Base-by-base conservation (phyloP, 371 early-diverging fungal species). In the Gilbertella persicaria region DNA sequence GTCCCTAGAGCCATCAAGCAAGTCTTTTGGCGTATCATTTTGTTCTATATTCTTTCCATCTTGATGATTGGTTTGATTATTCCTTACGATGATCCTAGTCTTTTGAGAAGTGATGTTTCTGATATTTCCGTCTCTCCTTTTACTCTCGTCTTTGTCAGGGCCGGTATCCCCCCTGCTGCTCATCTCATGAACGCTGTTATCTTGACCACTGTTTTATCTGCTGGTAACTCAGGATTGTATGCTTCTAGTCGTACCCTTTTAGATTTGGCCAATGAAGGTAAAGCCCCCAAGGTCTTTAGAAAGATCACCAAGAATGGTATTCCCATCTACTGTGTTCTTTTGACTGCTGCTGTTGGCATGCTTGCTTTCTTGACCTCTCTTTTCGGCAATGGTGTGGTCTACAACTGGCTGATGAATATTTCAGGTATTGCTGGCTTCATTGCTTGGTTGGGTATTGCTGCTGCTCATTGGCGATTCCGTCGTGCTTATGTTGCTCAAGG, bases 391-490 rank as follows among this genome's bases (percentile, higher is more conserved):
- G 79, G 79, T 50, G 55, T 75, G 43, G 79, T 78, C 8, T 80
- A 77, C 38, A 63, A 56, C 28, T 62, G 66, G 67, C 69, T 93
- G 24, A 57, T 89, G 55, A 78, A 81, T 44, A 64, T 93, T 25
- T 78, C 88, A 28, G 87, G 88, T 28, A 75, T 87, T 21, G 82
- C 92, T 2, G 90, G 92, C 23, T 83, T 93, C 54, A 73, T 89
- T 41, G 86, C 90, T 44, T 94, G 94, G 94, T 49, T 73, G 40
- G 69, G 88, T 55, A 94, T 94, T 61, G 79, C 83, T 5, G 66
- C 86, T 29, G 79, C 83, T 44, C 93, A 94, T 60, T 78, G 82
- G 45, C 87, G 93, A 13, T 94, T 94, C 85, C 88, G 93, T 36
- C 77, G 73, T 43, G 93, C 93, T 10, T 87, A 82, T 58, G 58